A percentile compares a stretch with the other conserved stretches of the same genome.
Evolutionary conservation across 169 alveolate species (phyloP).

Genomic region (Eimeria zaria): DNA sequence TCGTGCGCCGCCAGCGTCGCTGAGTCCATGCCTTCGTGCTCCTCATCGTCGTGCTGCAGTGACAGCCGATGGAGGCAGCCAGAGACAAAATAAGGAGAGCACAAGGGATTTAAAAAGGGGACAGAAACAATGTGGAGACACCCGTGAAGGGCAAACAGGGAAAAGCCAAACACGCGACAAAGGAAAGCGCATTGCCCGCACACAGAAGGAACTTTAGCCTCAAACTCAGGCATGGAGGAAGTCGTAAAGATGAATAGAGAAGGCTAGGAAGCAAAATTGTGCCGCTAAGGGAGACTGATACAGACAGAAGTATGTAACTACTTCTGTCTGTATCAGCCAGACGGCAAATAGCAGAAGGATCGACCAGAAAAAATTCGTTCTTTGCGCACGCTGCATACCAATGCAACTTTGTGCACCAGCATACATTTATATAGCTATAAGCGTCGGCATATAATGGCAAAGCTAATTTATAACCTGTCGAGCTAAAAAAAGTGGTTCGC

Average conservation of each 20-base stretch:
- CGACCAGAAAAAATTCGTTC: background rate
- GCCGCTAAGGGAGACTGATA: background rate
- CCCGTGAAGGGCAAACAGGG: background rate
- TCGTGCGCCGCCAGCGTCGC: conserved; percentile 97
- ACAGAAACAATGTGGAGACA: background rate
- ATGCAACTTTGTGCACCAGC: background rate
- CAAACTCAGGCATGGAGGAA: background rate
- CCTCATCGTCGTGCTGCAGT: conserved; percentile 81
- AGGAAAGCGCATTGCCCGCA: background rate
- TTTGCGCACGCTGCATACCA: background rate
- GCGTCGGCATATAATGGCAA: no score
- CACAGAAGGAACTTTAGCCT: background rate
- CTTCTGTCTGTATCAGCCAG: background rate
- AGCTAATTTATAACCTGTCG: no score
- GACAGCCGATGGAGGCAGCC: background rate
- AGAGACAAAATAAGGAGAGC: background rate
- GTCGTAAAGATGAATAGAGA: background rate
- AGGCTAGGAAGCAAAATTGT: background rate
- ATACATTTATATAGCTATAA: background rate
- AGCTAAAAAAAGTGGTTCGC: no score
- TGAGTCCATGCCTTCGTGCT: conserved; percentile 81
- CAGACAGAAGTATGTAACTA: background rate
- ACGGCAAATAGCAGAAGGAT: background rate
- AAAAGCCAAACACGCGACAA: background rate
- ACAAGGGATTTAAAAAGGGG: background rate